These are phyloP conservation scores for Oryza meyeriana DNA, from an alignment of 176 grass and related monocot species.

Conservation along the genomic window DNA sequence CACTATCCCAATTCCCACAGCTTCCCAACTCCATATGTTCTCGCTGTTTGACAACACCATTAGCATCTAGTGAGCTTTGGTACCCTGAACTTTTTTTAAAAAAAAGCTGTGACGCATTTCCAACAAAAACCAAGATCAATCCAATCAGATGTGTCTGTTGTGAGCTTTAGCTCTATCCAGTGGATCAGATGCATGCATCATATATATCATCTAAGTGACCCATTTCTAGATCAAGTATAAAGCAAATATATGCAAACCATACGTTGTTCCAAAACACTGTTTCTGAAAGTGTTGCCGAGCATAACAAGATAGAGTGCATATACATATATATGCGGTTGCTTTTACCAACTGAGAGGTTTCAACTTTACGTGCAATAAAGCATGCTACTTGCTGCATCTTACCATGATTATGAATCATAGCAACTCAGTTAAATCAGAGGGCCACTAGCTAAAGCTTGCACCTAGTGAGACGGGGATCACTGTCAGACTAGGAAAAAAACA, in stretches of 20 bases:
- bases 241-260: not conserved
- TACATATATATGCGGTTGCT: not conserved
- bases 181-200: no score
- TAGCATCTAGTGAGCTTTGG: not conserved
- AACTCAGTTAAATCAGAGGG: not conserved
- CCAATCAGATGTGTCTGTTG: not conserved
- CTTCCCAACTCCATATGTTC: not conserved
- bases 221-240: not conserved
- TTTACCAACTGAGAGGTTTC: not conserved
- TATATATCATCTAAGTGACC: no score
- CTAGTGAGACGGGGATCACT: not conserved
- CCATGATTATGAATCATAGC: not conserved
- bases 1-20: not conserved
- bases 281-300: not conserved
- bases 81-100: not conserved
- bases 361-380: not conserved
- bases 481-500: slow-evolving; percentile 8
- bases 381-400: not conserved
- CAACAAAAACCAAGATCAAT: not conserved
- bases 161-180: not conserved
- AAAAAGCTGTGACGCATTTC: not conserved
- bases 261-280: not conserved
- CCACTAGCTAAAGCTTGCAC: not conserved
- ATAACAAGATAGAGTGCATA: not conserved
- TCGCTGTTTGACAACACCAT: not conserved